Percentiles rank a stretch among this genome's conserved stretches.
These are phyloP conservation scores for Ogataea paradorogensis DNA, from an alignment of 805 yeast genomes.

Conservation along the genomic window DNA sequence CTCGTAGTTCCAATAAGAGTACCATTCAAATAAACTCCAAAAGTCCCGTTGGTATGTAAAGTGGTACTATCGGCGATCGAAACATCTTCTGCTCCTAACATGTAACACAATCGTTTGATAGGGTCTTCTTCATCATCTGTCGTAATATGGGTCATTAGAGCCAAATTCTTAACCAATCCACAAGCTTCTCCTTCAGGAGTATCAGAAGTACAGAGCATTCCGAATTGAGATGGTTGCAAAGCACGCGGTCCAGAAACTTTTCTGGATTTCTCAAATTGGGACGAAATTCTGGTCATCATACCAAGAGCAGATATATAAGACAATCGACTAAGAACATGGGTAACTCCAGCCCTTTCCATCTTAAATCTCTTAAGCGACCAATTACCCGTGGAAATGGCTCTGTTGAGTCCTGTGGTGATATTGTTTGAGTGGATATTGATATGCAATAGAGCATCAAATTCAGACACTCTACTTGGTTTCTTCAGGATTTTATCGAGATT, in stretches of 20 bases:
- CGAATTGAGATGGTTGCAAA: constrained; percentile 97
- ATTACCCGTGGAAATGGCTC: constrained; percentile 98
- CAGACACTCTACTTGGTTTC: constrained; percentile 91
- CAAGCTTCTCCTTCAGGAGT: constrained; percentile 99
- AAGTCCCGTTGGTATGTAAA: constrained; percentile 72
- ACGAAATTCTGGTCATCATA: constrained; percentile 98
- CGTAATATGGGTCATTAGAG: constrained; percentile 97
- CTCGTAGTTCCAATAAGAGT: constrained; percentile 88
- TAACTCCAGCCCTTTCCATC: constrained; percentile 99
- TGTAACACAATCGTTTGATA: constrained; percentile 67
- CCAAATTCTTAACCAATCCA: constrained; percentile 95
- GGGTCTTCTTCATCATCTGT: constrained; percentile 97
- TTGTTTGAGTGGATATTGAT: constrained; percentile 90
- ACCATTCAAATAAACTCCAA: constrained; percentile 89
- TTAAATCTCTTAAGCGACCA: constrained; percentile 98
- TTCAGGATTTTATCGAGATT: constrained; percentile 90
- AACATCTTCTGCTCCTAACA: constrained; percentile 88
- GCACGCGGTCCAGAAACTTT: constrained; percentile 99
- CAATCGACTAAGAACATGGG: constrained; percentile 88
- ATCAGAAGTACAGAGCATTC: constrained; percentile 98
- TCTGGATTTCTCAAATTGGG: constrained; percentile 97
- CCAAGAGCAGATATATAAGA: constrained; percentile 95
- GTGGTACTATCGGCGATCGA: constrained; percentile 77
- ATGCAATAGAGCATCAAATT: constrained; percentile 87
- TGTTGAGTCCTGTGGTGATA: constrained; percentile 88